Percentiles rank a stretch among this genome's conserved stretches.
phyloP scores from a whole-genome alignment of 2,329 filamentous ascomycete species.

The Pestalotiopsis sp. region DNA sequence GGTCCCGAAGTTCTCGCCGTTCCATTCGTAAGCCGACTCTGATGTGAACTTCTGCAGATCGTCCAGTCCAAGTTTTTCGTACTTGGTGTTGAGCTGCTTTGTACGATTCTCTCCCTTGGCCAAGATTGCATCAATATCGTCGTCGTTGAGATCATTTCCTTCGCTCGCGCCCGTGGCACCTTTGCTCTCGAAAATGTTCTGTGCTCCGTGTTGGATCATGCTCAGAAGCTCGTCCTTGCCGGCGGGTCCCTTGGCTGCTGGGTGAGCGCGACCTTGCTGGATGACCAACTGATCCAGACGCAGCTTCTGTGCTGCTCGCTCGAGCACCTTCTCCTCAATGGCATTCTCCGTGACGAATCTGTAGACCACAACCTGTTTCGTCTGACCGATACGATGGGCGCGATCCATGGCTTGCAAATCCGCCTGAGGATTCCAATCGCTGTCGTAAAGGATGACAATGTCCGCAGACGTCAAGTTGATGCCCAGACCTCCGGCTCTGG shows the following conservation, averaged over 20 bases:
- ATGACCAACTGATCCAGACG: slow-evolving; percentile 97
- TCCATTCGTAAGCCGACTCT: slow-evolving; percentile 98
- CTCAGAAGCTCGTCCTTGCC: slow-evolving; percentile 95
- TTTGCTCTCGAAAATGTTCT: slow-evolving; percentile 83
- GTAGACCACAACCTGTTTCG: slow-evolving; percentile 96
- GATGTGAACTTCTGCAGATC: slow-evolving; percentile 97
- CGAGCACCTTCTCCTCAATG: slow-evolving; percentile 97
- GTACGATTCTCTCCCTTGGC: slow-evolving; percentile 86
- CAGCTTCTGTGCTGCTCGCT: slow-evolving; percentile 94
- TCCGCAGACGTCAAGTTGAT: slow-evolving; percentile 96
- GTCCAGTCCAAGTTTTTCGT: slow-evolving; percentile 95
- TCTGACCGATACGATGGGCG: slow-evolving; percentile 97
- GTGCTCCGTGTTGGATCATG: slow-evolving; percentile 99
- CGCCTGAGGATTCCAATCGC: slow-evolving; percentile 98
- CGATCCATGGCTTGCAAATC: slow-evolving; percentile 99
- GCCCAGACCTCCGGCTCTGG: slow-evolving; percentile 90
- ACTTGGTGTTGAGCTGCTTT: slow-evolving; percentile 87
- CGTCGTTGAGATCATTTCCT: slow-evolving; percentile 71
- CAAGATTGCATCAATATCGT: slow-evolving; percentile 89
- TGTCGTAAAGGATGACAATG: slow-evolving; percentile 95
- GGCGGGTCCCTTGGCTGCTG: slow-evolving; percentile 84
- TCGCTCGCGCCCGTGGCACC: slow-evolving; percentile 65
- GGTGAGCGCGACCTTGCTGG: slow-evolving; percentile 92
- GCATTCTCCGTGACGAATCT: slow-evolving; percentile 97
- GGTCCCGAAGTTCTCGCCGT: slow-evolving; percentile 92